Evolutionary conservation across 1,284 basidiomycete species (phyloP).

Genomic region (Sphagnurus paluster): DNA sequence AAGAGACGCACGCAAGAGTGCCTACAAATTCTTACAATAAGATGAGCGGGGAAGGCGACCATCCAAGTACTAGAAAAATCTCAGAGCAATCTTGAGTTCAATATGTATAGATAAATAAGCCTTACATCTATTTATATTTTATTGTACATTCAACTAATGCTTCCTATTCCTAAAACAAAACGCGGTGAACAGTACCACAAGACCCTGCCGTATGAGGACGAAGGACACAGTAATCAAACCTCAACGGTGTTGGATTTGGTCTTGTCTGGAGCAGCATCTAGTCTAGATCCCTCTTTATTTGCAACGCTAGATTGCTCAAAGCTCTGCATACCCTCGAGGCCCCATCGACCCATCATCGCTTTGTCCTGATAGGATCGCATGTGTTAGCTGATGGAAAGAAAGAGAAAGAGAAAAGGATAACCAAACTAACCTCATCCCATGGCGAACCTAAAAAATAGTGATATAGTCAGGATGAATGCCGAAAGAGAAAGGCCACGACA

Average conservation of each 20-base stretch:
- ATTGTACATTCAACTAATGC: slow-evolving; percentile 1
- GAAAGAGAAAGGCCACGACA: slow-evolving; percentile 14
- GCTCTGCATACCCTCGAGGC: slow-evolving; percentile 87
- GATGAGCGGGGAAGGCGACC: too few relatives aligned
- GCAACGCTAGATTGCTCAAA: slow-evolving; percentile 69
- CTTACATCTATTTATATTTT: slow-evolving; percentile 10
- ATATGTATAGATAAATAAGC: slow-evolving; percentile 8
- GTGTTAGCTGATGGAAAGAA: slow-evolving; percentile 15
- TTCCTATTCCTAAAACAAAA: slow-evolving; percentile 8
- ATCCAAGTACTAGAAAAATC: too few relatives aligned
- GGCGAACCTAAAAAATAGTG: slow-evolving; percentile 58
- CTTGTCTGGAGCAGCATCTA: slow-evolving; percentile 7
- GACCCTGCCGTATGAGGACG: slow-evolving; percentile 19
- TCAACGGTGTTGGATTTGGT: neutral
- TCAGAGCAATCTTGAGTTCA: too few relatives aligned
- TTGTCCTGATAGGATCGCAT: slow-evolving; percentile 66
- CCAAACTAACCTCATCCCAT: slow-evolving; percentile 74
- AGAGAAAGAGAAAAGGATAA: too few relatives aligned
- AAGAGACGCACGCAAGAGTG: too few relatives aligned
- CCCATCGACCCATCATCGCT: slow-evolving; percentile 92
- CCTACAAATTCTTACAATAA: too few relatives aligned
- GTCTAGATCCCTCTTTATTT: slow-evolving; percentile 48
- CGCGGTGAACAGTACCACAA: slow-evolving; percentile 1
- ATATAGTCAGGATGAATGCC: slow-evolving; percentile 15
- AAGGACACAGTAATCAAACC: slow-evolving; percentile 10